Evolutionary conservation across 148 eudicot genomes (phyloP), one percentile per base, ranked within the genome.

Genomic region (Fagopyrum homotropicum): DNA sequence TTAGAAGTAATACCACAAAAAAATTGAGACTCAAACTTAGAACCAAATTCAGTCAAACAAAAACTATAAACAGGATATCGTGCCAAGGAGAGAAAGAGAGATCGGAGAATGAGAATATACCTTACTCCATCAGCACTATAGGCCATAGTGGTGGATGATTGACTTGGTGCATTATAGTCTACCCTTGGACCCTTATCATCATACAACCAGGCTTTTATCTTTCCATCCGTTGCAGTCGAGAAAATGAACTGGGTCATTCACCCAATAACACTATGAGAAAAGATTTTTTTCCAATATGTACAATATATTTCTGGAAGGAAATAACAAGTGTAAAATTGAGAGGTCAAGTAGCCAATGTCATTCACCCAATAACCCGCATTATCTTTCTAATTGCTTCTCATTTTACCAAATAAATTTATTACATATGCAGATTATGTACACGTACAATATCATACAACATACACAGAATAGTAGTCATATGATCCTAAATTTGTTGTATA

Each of bases 131-230:
- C 98, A 75, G 96, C 88, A 79, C 92, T 92, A 79, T 95, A 92
- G 50, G 92, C 88, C 98, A 95, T 89, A 64, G 83, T 87, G 47
- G 89, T 90, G 63, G 96, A 85, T 48, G 93, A 87, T 84, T 81
- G 97, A 77, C 97, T 96, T n/a, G 98, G 97, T 8, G 98, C 96
- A 86, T 90, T 92, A 83, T 95, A 95, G 83, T 95, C 93, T 72
- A 90, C 93, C 83, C 97, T 84, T 40, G 97, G 86, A 77, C 98
- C 98, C 86, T 79, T 11, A 80, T 84, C 83, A 79, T 92, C 98
- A 79, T 92, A 95, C 79, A 95, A 72, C 98, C 98, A 94, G 40
- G 96, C 98, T 85, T 94, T 92, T 77, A 94, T 91, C 84, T 94
- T 94, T 61, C 97, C 98, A 80, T 95, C 97, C 52, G 85, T 86